phyloP scores from a whole-genome alignment of 331 rosid species.

The Pyrus hybrid region DNA sequence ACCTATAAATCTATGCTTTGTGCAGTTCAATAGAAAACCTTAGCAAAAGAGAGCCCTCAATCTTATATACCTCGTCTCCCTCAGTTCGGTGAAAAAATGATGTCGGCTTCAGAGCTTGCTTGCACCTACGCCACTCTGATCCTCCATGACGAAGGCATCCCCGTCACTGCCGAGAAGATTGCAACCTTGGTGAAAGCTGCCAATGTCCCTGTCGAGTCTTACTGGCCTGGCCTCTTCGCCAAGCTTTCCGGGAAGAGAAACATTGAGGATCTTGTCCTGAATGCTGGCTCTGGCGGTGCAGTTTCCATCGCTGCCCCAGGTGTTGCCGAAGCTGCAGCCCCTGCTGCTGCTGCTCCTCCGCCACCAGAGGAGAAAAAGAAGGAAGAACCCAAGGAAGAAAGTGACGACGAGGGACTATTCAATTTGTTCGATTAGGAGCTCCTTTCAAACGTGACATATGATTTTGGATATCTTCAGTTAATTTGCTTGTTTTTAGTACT shows the following conservation, averaged over 20 bases:
- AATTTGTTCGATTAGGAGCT: neutral
- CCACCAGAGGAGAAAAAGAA: conserved; percentile 22
- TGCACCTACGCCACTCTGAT: conserved; percentile 60
- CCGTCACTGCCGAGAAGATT: conserved; percentile 14
- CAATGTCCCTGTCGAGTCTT: conserved; percentile 45
- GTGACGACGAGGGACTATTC: neutral
- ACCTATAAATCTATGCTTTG: neutral
- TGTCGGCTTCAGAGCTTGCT: conserved; percentile 53
- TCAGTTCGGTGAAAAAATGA: conserved; percentile 8
- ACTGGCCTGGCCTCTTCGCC: conserved; percentile 69
- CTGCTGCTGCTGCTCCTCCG: conserved; percentile 22
- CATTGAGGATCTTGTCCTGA: conserved; percentile 58
- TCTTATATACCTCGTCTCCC: neutral
- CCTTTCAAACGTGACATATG: neutral
- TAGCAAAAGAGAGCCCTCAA: too few species aligned
- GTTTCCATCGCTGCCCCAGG: conserved; percentile 43
- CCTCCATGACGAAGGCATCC: conserved; percentile 51
- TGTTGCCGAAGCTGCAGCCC: conserved; percentile 17
- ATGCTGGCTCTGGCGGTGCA: conserved; percentile 56
- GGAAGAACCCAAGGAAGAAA: conserved; percentile 3
- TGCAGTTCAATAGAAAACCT: neutral
- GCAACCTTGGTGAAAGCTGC: conserved; percentile 50
- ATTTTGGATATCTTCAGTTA: too few species aligned
- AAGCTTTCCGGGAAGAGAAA: conserved; percentile 61
- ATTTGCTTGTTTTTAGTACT: neutral